Percentiles rank a stretch among this genome's conserved stretches.
Conservation (phyloP, 148 eudicot genomes). For the Dysphania ambrosioides region DNA sequence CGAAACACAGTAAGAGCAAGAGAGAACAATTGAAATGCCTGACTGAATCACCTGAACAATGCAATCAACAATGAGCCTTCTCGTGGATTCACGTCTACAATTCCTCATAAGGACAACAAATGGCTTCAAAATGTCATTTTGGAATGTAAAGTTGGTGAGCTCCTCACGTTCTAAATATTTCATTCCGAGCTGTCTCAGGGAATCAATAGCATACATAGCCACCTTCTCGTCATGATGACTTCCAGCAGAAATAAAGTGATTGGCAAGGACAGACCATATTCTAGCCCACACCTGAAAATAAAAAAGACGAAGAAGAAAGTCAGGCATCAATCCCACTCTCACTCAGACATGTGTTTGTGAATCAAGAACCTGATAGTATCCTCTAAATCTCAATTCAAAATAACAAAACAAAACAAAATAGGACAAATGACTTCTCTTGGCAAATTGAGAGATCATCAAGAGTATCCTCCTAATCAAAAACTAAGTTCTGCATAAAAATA, state of each 20-base stretch:
- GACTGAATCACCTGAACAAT: constrained; percentile 68
- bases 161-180: constrained; percentile 95
- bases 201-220: constrained; percentile 98
- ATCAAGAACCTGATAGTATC: not conserved
- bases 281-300: constrained; percentile 93
- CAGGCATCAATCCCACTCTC: not conserved
- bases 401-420: no score
- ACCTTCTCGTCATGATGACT: constrained; percentile 97
- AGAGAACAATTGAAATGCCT: not conserved
- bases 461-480: no score
- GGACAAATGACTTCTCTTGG: no score
- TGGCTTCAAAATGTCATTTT: constrained; percentile 94
- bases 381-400: not conserved
- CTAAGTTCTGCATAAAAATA: no score
- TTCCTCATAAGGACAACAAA: constrained; percentile 93
- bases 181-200: constrained; percentile 94
- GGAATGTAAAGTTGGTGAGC: constrained; percentile 90
- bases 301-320: no score
- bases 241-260: constrained; percentile 96
- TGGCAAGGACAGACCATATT: constrained; percentile 95
- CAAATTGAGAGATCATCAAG: no score
- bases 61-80: constrained; percentile 96
- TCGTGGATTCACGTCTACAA: constrained; percentile 74
- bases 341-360: not conserved
- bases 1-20: constrained; percentile 2